Conservation (phyloP, 495 filamentous ascomycete genomes). For the Aspergillus ostianus region DNA sequence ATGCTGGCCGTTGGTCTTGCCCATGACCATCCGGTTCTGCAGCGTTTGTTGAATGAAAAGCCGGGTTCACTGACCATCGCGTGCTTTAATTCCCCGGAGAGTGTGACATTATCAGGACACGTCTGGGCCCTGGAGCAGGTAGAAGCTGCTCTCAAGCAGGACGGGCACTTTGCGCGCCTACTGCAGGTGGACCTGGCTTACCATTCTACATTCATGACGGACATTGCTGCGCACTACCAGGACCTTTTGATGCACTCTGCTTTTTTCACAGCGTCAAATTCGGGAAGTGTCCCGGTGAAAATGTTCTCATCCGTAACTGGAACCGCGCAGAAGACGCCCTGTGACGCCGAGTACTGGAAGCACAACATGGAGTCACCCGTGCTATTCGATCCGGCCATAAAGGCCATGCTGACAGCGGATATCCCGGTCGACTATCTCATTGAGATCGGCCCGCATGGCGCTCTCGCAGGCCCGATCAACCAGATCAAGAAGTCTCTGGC, state of each 20-base stretch:
- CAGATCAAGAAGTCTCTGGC: slow-evolving; percentile 28
- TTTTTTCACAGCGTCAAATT: neutral
- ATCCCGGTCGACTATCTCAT: slow-evolving; percentile 33
- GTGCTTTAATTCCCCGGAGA: slow-evolving; percentile 43
- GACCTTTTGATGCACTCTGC: neutral
- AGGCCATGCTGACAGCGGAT: neutral
- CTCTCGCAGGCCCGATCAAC: slow-evolving; percentile 56
- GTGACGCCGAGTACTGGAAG: slow-evolving; percentile 34
- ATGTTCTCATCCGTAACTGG: slow-evolving; percentile 36
- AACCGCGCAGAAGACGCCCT: neutral
- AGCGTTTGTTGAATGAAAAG: slow-evolving; percentile 18
- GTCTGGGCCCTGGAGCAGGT: slow-evolving; percentile 36
- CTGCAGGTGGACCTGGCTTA: slow-evolving; percentile 37
- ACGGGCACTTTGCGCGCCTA: slow-evolving; percentile 24
- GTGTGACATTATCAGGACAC: slow-evolving; percentile 44
- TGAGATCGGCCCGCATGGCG: slow-evolving; percentile 62
- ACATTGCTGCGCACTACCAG: slow-evolving; percentile 2
- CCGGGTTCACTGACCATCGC: slow-evolving; percentile 26
- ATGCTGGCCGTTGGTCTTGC: too few species aligned
- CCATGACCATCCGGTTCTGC: slow-evolving; percentile 11
- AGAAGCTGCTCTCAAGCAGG: slow-evolving; percentile 28
- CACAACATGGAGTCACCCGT: slow-evolving; percentile 40
- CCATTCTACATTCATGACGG: slow-evolving; percentile 36
- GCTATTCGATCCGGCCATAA: slow-evolving; percentile 24
- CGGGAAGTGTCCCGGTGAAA: neutral